A percentile compares a stretch with the other conserved stretches of the same genome.
These are phyloP conservation scores for Tetrahymena malaccensis DNA, from an alignment of 73 alveolate genomes.

Conservation along the genomic window DNA sequence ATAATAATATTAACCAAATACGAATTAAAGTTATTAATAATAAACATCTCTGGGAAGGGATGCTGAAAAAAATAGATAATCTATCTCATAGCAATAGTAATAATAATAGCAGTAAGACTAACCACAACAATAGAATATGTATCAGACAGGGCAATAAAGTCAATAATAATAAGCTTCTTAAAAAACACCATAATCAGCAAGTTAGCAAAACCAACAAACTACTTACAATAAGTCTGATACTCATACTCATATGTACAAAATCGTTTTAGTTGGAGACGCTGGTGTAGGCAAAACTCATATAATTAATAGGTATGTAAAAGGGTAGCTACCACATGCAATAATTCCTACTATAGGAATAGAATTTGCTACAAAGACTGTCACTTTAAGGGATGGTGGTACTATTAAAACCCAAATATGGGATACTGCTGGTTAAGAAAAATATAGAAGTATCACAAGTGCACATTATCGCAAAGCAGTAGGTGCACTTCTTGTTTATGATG, in stretches of 20 bases:
- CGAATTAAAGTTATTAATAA: background rate
- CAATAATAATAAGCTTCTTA: background rate
- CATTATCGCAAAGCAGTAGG: conserved; percentile 94
- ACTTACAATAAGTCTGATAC: background rate
- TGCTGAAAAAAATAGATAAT: background rate
- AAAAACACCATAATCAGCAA: background rate
- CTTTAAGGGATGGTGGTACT: conserved; percentile 66
- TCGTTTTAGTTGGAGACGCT: conserved; percentile 66
- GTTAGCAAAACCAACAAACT: background rate
- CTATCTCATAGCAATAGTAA: background rate
- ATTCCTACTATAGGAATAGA: conserved; percentile 59
- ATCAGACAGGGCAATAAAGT: background rate
- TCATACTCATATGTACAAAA: conserved; percentile 31
- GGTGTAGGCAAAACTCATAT: conserved; percentile 75
- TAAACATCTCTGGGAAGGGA: background rate
- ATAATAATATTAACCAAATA: background rate
- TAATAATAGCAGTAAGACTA: background rate
- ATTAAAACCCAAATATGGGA: conserved; percentile 79
- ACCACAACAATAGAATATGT: background rate
- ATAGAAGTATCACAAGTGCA: conserved; percentile 74
- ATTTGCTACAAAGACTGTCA: conserved; percentile 74
- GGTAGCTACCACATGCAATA: conserved; percentile 4
- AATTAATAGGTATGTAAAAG: conserved; percentile 33
- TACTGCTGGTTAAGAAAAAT: conserved; percentile 81
- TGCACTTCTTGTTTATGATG: conserved; percentile 87